Evolutionary conservation across 139 green algal species (phyloP).

Genomic region (Coelastrella sp.): DNA sequence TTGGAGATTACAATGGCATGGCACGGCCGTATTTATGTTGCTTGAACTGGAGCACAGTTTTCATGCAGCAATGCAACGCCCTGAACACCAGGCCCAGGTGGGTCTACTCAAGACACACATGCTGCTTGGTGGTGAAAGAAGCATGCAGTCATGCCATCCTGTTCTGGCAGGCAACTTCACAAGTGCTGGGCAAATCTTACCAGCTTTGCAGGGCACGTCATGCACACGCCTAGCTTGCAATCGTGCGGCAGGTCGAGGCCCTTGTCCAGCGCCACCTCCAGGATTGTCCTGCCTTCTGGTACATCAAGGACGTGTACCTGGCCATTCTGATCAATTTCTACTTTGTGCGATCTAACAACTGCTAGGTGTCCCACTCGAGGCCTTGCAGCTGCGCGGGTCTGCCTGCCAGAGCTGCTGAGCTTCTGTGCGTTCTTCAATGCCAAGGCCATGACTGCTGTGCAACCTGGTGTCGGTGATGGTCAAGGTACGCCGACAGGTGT

Average conservation of each 20-base stretch:
- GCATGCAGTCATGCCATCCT: no score
- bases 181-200: constrained; percentile 29
- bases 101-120: neutral
- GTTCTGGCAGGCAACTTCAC: neutral
- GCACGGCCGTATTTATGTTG: no score
- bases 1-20: no score
- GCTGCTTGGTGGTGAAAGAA: neutral
- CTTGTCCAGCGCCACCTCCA: constrained; percentile 77
- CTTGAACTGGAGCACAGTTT: no score
- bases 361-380: neutral
- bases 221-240: constrained; percentile 93
- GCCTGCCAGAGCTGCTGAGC: constrained; percentile 17
- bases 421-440: constrained; percentile 24
- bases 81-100: no score
- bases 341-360: constrained; percentile 48
- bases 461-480: no score
- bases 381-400: neutral
- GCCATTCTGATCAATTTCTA: constrained; percentile 64
- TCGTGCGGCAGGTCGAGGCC: constrained; percentile 87
- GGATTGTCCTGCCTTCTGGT: constrained; percentile 72
- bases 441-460: constrained; percentile 2
- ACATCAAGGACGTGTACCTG: constrained; percentile 71
- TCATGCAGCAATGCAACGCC: no score
- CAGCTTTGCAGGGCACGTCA: constrained; percentile 82
- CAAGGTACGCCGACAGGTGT: no score